Evolutionary conservation across 345 rosid genomes (phyloP).

Genomic region (Aethionema arabicum): DNA sequence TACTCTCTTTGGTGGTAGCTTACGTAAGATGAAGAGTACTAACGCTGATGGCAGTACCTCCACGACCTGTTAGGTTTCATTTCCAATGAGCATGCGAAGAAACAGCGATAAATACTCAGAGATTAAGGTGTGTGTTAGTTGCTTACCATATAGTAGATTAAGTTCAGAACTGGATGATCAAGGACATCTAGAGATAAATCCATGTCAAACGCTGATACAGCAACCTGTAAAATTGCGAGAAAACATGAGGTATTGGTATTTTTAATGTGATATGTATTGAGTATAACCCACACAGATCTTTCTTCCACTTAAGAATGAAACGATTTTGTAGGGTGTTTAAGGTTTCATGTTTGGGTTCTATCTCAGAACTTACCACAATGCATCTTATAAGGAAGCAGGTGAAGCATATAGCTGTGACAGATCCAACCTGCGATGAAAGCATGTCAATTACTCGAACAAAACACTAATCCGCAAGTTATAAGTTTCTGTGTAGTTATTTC

Average conservation of each 20-base stretch:
- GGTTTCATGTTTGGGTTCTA: not conserved
- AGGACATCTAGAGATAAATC: constrained; percentile 83
- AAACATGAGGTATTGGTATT: too few species aligned
- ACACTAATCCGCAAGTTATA: too few species aligned
- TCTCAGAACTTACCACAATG: constrained; percentile 66
- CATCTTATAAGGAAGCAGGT: constrained; percentile 94
- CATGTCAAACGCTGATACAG: constrained; percentile 74
- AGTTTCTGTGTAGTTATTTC: not conserved
- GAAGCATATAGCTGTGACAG: constrained; percentile 95
- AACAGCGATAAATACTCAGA: not conserved
- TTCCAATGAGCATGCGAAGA: not conserved
- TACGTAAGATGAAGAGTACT: constrained; percentile 84
- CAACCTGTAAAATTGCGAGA: constrained; percentile 48
- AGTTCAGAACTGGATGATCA: constrained; percentile 88
- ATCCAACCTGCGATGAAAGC: constrained; percentile 74
- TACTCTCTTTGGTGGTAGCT: constrained; percentile 91
- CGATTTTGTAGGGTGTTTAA: not conserved
- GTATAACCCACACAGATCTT: too few species aligned
- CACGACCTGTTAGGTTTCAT: constrained; percentile 54
- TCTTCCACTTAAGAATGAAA: too few species aligned
- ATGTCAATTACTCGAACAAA: too few species aligned
- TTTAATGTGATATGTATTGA: too few species aligned
- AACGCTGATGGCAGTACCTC: constrained; percentile 97
- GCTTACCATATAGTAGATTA: constrained; percentile 86
- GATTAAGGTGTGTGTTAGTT: not conserved